Percentiles rank a stretch among this genome's conserved stretches.
Evolutionary conservation across 108 stramenopile genomes (phyloP).

Genomic region (Skeletonema marinoi): DNA sequence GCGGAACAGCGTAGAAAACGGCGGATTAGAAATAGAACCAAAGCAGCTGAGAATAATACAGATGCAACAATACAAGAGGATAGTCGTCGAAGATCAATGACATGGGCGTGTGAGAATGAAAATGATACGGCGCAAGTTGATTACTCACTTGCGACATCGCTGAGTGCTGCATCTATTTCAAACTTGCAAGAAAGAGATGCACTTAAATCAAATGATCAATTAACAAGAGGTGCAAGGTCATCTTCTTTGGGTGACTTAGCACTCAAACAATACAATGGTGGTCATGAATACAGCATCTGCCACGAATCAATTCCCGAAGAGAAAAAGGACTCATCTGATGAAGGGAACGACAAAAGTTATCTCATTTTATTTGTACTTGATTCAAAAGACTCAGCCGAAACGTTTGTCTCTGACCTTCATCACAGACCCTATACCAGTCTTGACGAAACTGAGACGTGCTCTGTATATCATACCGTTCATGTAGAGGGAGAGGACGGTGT

Average conservation of each 20-base stretch:
- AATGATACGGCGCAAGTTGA: not conserved
- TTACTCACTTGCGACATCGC: not conserved
- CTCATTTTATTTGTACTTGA: slow-evolving; percentile 63
- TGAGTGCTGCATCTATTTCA: slow-evolving; percentile 6
- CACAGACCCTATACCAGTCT: slow-evolving; percentile 71
- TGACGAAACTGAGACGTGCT: slow-evolving; percentile 67
- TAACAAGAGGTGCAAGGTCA: slow-evolving; percentile 15
- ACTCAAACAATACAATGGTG: not conserved
- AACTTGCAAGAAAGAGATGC: not conserved
- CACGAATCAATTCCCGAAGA: slow-evolving; percentile 8
- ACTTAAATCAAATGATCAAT: not conserved
- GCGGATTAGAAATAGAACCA: slow-evolving; percentile 25
- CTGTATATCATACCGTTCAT: slow-evolving; percentile 54
- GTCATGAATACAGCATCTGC: not conserved
- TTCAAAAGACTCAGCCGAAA: slow-evolving; percentile 55
- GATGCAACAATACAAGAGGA: slow-evolving; percentile 1
- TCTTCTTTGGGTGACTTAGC: slow-evolving; percentile 23
- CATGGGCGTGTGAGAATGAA: slow-evolving; percentile 32
- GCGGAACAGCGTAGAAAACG: slow-evolving; percentile 17
- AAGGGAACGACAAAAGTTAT: slow-evolving; percentile 22
- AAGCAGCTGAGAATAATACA: not conserved
- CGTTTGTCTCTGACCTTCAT: slow-evolving; percentile 68
- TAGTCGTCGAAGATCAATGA: slow-evolving; percentile 22
- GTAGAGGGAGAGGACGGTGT: slow-evolving; percentile 68
- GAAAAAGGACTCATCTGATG: slow-evolving; percentile 14